Evolutionary conservation across 2,329 filamentous ascomycete species (phyloP).

Genomic region (Trichoderma sp.): DNA sequence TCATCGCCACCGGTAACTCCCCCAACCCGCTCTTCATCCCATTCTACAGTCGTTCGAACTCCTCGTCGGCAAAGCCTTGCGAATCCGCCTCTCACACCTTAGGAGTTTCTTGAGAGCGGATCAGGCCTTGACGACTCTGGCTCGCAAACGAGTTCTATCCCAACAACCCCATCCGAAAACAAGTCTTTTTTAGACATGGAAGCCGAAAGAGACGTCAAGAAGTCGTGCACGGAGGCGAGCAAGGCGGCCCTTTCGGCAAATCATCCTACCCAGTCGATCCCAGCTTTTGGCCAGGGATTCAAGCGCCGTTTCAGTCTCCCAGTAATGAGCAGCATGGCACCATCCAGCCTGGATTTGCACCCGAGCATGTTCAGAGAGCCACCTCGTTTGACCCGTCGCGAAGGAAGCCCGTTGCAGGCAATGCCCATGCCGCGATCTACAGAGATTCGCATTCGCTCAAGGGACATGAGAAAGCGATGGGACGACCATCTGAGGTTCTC

Average conservation of each 20-base stretch:
- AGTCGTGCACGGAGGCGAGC: conserved; percentile 17
- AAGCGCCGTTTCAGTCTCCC: neutral
- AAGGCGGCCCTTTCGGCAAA: neutral
- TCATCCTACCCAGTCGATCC: conserved; percentile 5
- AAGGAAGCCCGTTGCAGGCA: neutral
- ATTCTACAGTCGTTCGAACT: conserved; percentile 41
- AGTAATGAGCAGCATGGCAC: neutral
- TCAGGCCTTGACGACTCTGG: conserved; percentile 30
- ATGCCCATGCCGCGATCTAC: neutral
- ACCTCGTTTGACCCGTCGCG: neutral
- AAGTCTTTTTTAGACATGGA: conserved; percentile 39
- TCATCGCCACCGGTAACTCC: neutral
- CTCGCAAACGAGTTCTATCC: neutral
- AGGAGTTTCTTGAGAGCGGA: conserved; percentile 34
- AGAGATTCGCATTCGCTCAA: neutral
- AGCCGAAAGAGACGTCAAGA: conserved; percentile 20
- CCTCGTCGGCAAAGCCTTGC: conserved; percentile 28
- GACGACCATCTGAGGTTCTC: neutral
- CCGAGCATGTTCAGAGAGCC: neutral
- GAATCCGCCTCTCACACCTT: conserved; percentile 26
- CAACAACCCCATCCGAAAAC: neutral
- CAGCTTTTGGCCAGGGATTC: neutral
- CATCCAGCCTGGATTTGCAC: neutral
- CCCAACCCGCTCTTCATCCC: conserved; percentile 13
- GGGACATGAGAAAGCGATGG: neutral